Base-by-base conservation (phyloP, 805 yeast species). In the Yamadazyma nakazawae region DNA sequence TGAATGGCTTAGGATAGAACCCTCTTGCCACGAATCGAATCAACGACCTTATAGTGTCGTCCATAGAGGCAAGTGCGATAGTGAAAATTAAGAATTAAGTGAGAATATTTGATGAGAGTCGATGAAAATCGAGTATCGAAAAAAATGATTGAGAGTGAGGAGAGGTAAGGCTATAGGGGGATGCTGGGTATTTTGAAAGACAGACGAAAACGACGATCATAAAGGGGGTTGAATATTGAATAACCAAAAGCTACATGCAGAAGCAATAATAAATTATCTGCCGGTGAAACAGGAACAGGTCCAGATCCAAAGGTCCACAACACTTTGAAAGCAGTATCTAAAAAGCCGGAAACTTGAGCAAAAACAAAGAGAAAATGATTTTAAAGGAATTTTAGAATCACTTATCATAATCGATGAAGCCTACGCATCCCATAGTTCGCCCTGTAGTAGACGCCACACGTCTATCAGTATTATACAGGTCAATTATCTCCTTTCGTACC, bases 1-100 rank as follows among this genome's bases (percentile, higher is more conserved):
- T 84, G 54, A 86, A 86, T n/a, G 88, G 84, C 28, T 83, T 81
- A 31, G 88, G 84, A 61, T 91, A 94, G 67, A 92, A 94, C 14
- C 95, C 91, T 52, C 98, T 75, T 1, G 83, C 82, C 10, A 89
- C 96, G 54, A 85, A 82, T 49, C 95, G 79, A 45, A 92, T 70
- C 52, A 92, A 74, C 36, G 76, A 66, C 48, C 74, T 69, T 37
- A 79, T 65, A 31, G 75, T 69, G 49, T 67, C 74, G 54, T 72
- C 76, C 72, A 72, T 72, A 21, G 32, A 21, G 32, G n/a, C 9
- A 12, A 28, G n/a, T 28, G 32, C 32, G 32, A 28, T 21, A 7
- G 24, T 21, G 32, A 28, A 28, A 28, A 28, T 28, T 28, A 4
- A 28, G 9, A 28, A 28, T 3, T 13, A 13, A 28, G 32, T 28